Conservation (phyloP, 495 filamentous ascomycete species). For the Hyaloscypha finlandica region DNA sequence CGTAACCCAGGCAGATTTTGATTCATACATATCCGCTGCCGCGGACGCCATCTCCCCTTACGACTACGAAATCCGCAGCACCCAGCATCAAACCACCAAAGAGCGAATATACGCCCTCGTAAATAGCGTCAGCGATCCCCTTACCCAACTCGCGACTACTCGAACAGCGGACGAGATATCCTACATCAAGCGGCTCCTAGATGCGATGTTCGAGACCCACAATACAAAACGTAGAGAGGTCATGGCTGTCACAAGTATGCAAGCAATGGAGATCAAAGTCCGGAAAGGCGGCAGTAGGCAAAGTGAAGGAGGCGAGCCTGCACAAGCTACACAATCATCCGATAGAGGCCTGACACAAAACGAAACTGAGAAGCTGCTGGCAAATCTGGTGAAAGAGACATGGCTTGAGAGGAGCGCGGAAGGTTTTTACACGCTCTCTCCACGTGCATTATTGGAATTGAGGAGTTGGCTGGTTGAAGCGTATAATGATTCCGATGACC, state of each 20-base stretch:
- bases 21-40: constrained; percentile 65
- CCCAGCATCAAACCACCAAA: constrained; percentile 58
- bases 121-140: constrained; percentile 81
- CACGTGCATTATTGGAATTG: constrained; percentile 83
- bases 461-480: constrained; percentile 75
- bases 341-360: constrained; percentile 65
- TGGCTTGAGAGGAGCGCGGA: constrained; percentile 77
- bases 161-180: constrained; percentile 83
- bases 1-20: constrained; percentile 68
- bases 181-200: constrained; percentile 84
- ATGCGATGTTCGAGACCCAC: constrained; percentile 87
- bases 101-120: constrained; percentile 71
- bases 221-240: constrained; percentile 77
- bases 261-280: constrained; percentile 63
- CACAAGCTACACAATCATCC: constrained; percentile 19
- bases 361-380: constrained; percentile 73
- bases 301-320: constrained; percentile 45
- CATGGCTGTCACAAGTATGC: constrained; percentile 74
- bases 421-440: constrained; percentile 72
- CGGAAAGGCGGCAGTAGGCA: constrained; percentile 47
- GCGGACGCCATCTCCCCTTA: constrained; percentile 73
- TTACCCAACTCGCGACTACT: constrained; percentile 85
- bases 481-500: constrained; percentile 70
- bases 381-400: constrained; percentile 70
- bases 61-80: constrained; percentile 83